Evolutionary conservation across 192 early-diverging fungal species (phyloP), one percentile per base, ranked within the genome.

Genomic region (Backusella psychrophila): DNA sequence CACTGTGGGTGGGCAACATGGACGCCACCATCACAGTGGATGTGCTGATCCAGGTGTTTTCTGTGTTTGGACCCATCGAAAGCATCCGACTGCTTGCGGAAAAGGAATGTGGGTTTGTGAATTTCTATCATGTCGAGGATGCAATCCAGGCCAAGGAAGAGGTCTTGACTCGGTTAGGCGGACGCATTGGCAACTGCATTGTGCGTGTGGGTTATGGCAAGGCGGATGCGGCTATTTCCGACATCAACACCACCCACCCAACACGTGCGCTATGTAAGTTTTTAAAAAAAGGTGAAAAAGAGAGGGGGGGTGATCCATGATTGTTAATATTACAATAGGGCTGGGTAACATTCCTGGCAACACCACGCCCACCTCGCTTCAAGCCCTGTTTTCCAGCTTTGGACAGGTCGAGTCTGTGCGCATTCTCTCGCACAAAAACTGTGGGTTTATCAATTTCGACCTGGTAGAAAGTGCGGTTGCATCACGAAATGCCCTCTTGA

Each of bases 71-170:
- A 0, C 83, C 93, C 8, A 95, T 99, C 73, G 97, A 99, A 77
- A 91, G 89, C 66, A 83, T 97, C 39, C 88, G 95, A 26, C 87
- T 99, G 59, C 87, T 97, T 31, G 91, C 93, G 0, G 97, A 99
- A 77, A 95, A 96, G 84, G 96, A 99, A 74, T 97, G 97, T 73
- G 97, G 95, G 15, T 99, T 97, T 81, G 90, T 99, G 52, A 99
- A 96, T 78, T 97, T 93, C 80, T 78, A 87, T 33, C 86, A 90
- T 6, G 85, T 94, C 14, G 97, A 96, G 52, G 95, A 98, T 79
- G 97, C 97, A 6, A 82, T 96, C 59, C 78, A 86, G 31, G 97
- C 96, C n/a, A 88, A 90, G 68, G 93, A 94, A 29, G 93, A 92
- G 72, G 93, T 99, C 86, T 89, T 94, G 65, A 85, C 86, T 4